These are phyloP conservation scores for Trypanosoma mega DNA, from an alignment of 208 protist species.

Conservation along the genomic window DNA sequence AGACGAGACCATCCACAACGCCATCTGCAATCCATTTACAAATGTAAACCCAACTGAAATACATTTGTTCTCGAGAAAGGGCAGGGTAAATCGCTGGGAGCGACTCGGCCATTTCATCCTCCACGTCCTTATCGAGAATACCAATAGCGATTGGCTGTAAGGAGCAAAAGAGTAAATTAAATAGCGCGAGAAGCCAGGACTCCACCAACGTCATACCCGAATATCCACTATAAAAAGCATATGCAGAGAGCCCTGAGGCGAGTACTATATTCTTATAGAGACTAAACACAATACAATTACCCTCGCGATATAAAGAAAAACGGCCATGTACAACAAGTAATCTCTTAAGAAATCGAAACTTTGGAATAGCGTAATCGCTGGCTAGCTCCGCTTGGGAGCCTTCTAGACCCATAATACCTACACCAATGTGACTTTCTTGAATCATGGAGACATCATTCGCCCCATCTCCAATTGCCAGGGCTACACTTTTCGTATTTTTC, in stretches of 20 bases:
- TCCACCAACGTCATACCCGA: slow-evolving; percentile 86
- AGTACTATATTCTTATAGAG: slow-evolving; percentile 97
- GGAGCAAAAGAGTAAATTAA: slow-evolving; percentile 79
- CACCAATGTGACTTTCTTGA: slow-evolving; percentile 90
- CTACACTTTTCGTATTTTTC: slow-evolving; percentile 40
- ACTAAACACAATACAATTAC: slow-evolving; percentile 88
- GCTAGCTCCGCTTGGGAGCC: slow-evolving; percentile 93
- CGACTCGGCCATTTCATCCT: slow-evolving; percentile 78
- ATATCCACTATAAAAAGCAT: slow-evolving; percentile 79
- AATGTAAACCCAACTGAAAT: slow-evolving; percentile 67
- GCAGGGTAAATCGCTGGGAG: slow-evolving; percentile 64
- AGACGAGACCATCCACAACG: slow-evolving; percentile 42
- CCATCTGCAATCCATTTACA: slow-evolving; percentile 64
- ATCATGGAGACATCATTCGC: slow-evolving; percentile 95
- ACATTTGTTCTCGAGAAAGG: slow-evolving; percentile 64
- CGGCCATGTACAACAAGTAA: slow-evolving; percentile 94
- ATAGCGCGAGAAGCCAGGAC: slow-evolving; percentile 81
- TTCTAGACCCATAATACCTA: slow-evolving; percentile 95
- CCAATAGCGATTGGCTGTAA: slow-evolving; percentile 79
- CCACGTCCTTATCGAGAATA: slow-evolving; percentile 87
- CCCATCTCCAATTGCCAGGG: slow-evolving; percentile 82
- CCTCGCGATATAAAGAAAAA: slow-evolving; percentile 88
- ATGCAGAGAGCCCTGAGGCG: slow-evolving; percentile 75
- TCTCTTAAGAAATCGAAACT: slow-evolving; percentile 88
- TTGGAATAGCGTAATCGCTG: slow-evolving; percentile 91